Conservation (phyloP, 2,329 filamentous ascomycete species). For the Didymella pomorum region DNA sequence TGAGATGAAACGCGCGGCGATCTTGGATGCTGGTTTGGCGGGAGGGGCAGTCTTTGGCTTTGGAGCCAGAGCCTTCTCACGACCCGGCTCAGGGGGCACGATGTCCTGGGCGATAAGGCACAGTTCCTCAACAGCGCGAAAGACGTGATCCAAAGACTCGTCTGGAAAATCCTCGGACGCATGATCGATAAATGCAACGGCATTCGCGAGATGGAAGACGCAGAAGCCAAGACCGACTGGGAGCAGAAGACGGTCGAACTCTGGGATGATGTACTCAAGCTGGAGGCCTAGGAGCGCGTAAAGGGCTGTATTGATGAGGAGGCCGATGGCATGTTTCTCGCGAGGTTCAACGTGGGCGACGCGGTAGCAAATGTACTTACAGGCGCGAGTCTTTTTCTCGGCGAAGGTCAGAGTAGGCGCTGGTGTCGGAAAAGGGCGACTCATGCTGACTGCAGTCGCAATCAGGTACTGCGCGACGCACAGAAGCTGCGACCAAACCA, state of each 20-base stretch:
- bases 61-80: neutral
- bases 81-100: neutral
- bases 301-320: slow-evolving; percentile 1
- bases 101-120: neutral
- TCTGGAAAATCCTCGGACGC: neutral
- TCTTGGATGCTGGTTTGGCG: slow-evolving; percentile 4
- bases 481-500: neutral
- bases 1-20: slow-evolving; percentile 9
- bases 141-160: neutral
- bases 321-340: neutral
- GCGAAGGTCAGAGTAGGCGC: neutral
- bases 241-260: slow-evolving; percentile 4
- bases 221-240: slow-evolving; percentile 4
- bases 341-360: neutral
- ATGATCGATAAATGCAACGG: neutral
- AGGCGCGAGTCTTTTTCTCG: neutral
- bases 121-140: neutral
- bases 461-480: neutral
- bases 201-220: neutral
- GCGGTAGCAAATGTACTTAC: neutral
- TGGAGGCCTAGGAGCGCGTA: slow-evolving; percentile 5
- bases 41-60: neutral
- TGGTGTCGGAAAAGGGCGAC: neutral
- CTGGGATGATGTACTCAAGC: slow-evolving; percentile 4
- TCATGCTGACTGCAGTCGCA: neutral